Evolutionary conservation across 2,329 filamentous ascomycete species (phyloP), one percentile per base, ranked within the genome.

Genomic region (Apiospora kogelbergensis): DNA sequence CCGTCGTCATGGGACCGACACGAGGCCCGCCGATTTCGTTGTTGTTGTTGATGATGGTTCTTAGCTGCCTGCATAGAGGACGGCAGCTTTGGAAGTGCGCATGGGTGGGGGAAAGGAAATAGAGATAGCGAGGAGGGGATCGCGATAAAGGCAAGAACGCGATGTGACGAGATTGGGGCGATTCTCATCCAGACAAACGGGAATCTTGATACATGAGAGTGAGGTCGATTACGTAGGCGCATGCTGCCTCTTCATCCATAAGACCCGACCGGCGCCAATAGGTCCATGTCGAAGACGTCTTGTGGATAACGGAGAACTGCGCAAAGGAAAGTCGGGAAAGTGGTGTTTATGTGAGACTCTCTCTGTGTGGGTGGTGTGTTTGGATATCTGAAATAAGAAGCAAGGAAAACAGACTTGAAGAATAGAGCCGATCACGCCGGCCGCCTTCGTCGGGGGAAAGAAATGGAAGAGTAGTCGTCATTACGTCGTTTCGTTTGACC

Each of bases 401-500:
- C 74, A 72, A 71, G 73, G 53, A 60, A 60, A 60, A 60, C 17
- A 37, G 53, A 37, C 53, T 37, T 37, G 30, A n/a, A 60, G 26
- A 60, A 11, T n/a, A n/a, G 75, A 71, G 70, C 71, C 71, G 71
- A 69, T 22, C 44, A 48, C n/a, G 40, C 74, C 70, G 75, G 72
- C 72, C 69, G 73, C 72, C 13, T 72, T 69, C 65, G 60, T 68
- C 69, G n/a, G 15, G n/a, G 33, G 20, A 45, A 45, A 72, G 68
- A 72, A 74, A 73, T 73, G 69, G 69, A 70, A 73, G 63, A 73
- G 73, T 72, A 63, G 72, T 73, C 71, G 76, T 82, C 81, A 77
- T 82, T 76, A 82, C 78, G 76, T 82, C 81, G 77, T 84, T 78
- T 83, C 80, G 76, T 81, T 78, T 76, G 75, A 78, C 81, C 81